Conservation (phyloP, 768 basidiomycete species). For the Agaricus bisporus region DNA sequence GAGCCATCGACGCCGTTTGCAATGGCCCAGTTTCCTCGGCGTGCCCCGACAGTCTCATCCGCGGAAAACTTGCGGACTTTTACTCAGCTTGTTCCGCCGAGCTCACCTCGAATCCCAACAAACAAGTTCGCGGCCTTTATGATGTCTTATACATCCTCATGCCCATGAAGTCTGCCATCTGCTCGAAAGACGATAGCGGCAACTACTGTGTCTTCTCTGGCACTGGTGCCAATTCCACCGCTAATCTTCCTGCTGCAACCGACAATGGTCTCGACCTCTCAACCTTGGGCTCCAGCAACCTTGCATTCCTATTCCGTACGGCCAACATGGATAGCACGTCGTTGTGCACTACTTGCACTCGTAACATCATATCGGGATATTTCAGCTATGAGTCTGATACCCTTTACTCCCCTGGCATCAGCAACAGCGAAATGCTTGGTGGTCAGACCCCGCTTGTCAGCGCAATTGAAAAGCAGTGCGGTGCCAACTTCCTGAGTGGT, state of each 20-base stretch:
- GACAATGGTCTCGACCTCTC: conserved; percentile 16
- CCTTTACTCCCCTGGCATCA: conserved; percentile 75
- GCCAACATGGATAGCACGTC: conserved; percentile 36
- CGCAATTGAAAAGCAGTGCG: conserved; percentile 59
- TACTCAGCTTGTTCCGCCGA: conserved; percentile 66
- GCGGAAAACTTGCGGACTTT: conserved; percentile 60
- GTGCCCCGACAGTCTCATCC: conserved; percentile 57
- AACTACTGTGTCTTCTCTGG: conserved; percentile 63
- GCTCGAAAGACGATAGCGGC: conserved; percentile 66
- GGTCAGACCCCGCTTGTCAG: conserved; percentile 64
- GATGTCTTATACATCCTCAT: conserved; percentile 71
- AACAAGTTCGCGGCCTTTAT: conserved; percentile 58
- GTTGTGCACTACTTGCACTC: conserved; percentile 83
- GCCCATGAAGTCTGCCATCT: conserved; percentile 65
- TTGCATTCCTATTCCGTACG: conserved; percentile 77
- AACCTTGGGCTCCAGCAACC: conserved; percentile 50
- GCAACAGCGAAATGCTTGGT: conserved; percentile 54
- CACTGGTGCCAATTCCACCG: conserved; percentile 23
- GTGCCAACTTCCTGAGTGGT: conserved; percentile 60
- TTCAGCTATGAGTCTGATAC: conserved; percentile 64
- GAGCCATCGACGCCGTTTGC: conserved; percentile 56
- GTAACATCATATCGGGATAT: conserved; percentile 70
- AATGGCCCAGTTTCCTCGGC: conserved; percentile 30
- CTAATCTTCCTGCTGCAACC: conserved; percentile 16
- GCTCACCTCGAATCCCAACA: conserved; percentile 45